Base-by-base conservation (phyloP, 139 green algal species). In the Edaphochlamys debaryana region DNA sequence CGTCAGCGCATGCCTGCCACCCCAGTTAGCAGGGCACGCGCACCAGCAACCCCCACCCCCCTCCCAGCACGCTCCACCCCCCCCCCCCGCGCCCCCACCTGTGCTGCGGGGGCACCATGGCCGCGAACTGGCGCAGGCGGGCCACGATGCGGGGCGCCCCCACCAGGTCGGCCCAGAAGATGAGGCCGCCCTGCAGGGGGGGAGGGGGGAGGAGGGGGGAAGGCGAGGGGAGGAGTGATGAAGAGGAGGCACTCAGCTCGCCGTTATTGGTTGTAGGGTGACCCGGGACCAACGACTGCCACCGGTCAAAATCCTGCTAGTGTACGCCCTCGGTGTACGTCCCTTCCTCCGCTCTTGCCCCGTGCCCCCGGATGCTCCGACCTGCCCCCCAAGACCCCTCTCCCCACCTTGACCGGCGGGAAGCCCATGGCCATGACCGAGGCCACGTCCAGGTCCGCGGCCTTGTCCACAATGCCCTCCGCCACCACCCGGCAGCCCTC, bases 341-440 rank as follows among this genome's bases (percentile, higher is more conserved):
- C 30, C 30, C 17, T 17, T 54, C 20, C 20, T 63, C 58, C 58
- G 3, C 27, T 17, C 22, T 63, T 17, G 11, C 54, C 54, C 19
- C 13, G 1, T 30, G 3, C 20, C 13, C 29, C 58, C 27, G 2
- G 2, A 25, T 36, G 27, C 20, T 9, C 27, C 58, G 1, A 8
- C 3, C 20, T 6, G 3, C 58, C 58, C 29, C 58, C 58, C 58
- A 22, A 30, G 58, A 25, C 58, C 20, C 19, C 25, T 11, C 13
- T 20, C 1, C 84, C 34, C 64, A 92, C 88, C 82, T n/a, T 85
- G 76, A 87, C 84, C 20, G 90, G 69, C 0, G 98, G 98, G 93
- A 99, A 99, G 54, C 97, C 98, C 97, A 99, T 99, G 67, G 93
- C 91, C 89, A 99, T 93, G 73, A 99, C 96, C 38, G 95, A 93